Conservation (phyloP, 2,329 filamentous ascomycete genomes). For the Nannizziopsis barbatae region DNA sequence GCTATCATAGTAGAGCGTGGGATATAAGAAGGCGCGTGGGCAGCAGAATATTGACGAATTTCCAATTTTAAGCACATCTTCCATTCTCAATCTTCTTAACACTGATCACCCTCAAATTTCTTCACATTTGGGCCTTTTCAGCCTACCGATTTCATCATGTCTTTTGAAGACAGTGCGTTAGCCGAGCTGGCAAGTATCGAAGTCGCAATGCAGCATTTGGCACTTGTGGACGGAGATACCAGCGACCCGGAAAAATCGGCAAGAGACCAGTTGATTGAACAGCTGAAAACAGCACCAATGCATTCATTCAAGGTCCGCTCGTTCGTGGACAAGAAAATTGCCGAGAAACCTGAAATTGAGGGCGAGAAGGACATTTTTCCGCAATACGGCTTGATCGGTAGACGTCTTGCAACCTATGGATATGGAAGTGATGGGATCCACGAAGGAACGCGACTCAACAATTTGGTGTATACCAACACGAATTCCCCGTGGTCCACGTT, state of each 20-base stretch:
- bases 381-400: conserved; percentile 21
- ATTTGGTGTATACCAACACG: conserved; percentile 37
- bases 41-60: too few relatives aligned
- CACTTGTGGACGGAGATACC: conserved; percentile 11
- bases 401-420: conserved; percentile 16
- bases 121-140: too few relatives aligned
- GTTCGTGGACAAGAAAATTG: background rate
- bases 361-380: conserved; percentile 10
- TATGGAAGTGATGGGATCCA: conserved; percentile 2
- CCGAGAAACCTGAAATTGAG: background rate
- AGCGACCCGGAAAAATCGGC: background rate
- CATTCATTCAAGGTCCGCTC: conserved; percentile 12
- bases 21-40: too few relatives aligned
- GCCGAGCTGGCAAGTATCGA: too few relatives aligned
- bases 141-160: too few relatives aligned
- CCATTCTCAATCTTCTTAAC: too few relatives aligned
- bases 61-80: too few relatives aligned
- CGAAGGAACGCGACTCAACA: conserved; percentile 8
- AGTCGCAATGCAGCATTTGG: background rate
- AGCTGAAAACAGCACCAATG: conserved; percentile 15
- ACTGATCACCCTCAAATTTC: too few relatives aligned
- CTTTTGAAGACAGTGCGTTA: too few relatives aligned
- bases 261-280: conserved; percentile 10
- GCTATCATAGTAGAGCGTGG: too few relatives aligned
- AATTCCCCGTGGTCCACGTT: conserved; percentile 49